These are phyloP conservation scores for Leishmania braziliensis DNA, from an alignment of 208 protist genomes.

Conservation along the genomic window DNA sequence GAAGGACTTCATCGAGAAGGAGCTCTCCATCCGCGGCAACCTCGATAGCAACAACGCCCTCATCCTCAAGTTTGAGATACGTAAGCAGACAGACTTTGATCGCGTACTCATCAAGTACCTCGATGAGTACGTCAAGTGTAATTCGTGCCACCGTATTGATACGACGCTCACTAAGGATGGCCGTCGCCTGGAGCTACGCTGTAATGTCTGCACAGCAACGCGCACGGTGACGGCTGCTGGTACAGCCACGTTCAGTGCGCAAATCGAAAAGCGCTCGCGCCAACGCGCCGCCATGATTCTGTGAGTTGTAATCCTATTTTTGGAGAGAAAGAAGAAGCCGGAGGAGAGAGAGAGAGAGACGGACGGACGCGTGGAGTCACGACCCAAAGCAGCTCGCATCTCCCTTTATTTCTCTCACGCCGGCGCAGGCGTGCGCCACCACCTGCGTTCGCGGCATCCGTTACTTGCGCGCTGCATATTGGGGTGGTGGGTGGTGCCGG, in stretches of 20 bases:
- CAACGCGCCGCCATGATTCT: constrained; percentile 63
- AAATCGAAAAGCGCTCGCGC: constrained; percentile 82
- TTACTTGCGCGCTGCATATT: not conserved
- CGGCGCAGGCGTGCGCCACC: not conserved
- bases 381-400: not conserved
- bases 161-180: constrained; percentile 87
- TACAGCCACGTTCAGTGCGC: constrained; percentile 71
- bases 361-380: not conserved
- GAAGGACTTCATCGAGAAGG: constrained; percentile 91
- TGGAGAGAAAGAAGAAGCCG: not conserved
- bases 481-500: not conserved
- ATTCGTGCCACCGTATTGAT: constrained; percentile 88
- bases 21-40: constrained; percentile 87
- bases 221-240: constrained; percentile 70
- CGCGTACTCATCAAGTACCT: constrained; percentile 86
- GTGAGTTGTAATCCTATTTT: constrained; percentile 12
- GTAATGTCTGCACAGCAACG: constrained; percentile 82
- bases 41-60: constrained; percentile 86
- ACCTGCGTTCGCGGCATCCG: too few species aligned
- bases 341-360: not conserved
- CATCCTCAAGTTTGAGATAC: constrained; percentile 90
- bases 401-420: not conserved
- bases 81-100: constrained; percentile 82
- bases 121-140: constrained; percentile 92
- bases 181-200: constrained; percentile 65